Conservation (phyloP, 225 moss, liverwort and hornwort species). For the Polytrichum commune region DNA sequence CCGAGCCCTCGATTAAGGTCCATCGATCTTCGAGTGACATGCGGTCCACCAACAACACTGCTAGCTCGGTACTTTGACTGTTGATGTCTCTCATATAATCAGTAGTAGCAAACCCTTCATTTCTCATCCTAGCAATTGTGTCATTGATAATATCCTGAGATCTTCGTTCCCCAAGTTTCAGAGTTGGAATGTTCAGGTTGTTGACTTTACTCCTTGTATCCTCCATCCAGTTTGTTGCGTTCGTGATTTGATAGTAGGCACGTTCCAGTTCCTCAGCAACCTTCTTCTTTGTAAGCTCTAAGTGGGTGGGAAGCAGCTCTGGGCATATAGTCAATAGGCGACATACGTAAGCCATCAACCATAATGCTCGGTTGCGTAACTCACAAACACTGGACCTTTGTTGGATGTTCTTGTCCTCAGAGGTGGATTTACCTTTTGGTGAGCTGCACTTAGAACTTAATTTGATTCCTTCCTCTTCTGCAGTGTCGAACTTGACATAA, state of each 20-base stretch:
- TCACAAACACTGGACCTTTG: background rate
- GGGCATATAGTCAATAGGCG: conserved; percentile 14
- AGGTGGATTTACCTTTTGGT: background rate
- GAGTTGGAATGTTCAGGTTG: background rate
- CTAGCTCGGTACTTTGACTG: conserved; percentile 1
- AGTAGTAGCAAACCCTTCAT: background rate
- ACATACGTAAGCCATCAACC: conserved; percentile 15
- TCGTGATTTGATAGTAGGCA: background rate
- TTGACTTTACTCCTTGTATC: background rate
- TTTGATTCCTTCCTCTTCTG: background rate
- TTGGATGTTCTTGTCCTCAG: background rate
- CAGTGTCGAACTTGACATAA: background rate
- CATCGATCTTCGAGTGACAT: conserved; percentile 12
- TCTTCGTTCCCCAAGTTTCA: background rate
- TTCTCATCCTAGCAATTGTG: background rate
- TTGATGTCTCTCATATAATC: background rate
- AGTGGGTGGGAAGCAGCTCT: conserved; percentile 14
- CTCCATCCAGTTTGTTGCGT: conserved; percentile 6
- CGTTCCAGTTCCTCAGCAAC: background rate
- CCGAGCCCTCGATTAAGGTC: background rate
- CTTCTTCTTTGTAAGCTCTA: conserved; percentile 7
- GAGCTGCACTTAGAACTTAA: background rate
- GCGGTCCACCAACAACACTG: conserved; percentile 6
- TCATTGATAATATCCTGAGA: background rate
- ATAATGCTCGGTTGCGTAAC: conserved; percentile 13